Base-by-base conservation (phyloP, 305 asterid species). In the Fraxinus floribunda region DNA sequence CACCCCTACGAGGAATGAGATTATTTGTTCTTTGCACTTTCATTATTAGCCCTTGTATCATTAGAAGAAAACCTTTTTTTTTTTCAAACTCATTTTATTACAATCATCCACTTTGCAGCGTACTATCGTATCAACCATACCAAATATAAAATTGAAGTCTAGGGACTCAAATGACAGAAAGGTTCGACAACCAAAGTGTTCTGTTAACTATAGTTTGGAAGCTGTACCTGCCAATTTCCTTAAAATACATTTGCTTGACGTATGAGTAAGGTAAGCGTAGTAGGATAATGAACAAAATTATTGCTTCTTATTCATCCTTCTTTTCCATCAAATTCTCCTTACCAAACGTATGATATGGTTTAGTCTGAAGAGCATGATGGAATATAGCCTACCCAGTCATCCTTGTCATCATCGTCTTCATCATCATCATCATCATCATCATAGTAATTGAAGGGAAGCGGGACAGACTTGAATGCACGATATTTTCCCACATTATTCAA, bases 391-490 rank as follows among this genome's bases (percentile, higher is more conserved):
- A 49, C 60, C 85, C 86, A 89, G 7, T 90, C 90, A 78, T 91
- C 93, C 83, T 88, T 89, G 57, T 90, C 90, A 0, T 34, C 72
- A 13, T 79, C 86, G 39, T 80, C 92, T 0, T 52, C 55, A 0
- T 60, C 76, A 1, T 81, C 87, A 6, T 36, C 86, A 30, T 73
- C 76, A n/a, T n/a, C n/a, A n/a, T n/a, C 91, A 1, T 91, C 90
- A 20, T 86, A 85, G 89, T 92, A 92, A 76, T 83, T 88, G 83
- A 92, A 92, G 7, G 97, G 97, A 79, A 93, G 97, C 24, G 98
- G 98, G 38, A 91, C 91, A 7, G 98, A 93, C 90, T 90, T 94
- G 89, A 94, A 93, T 79, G 97, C 97, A 20, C 97, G 90, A 79
- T 89, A 93, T 83, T 76, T 93, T 38, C 97, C 95, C 1, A 94